Evolutionary conservation across 768 basidiomycete species (phyloP).

Genomic region (Suillus luteus): DNA sequence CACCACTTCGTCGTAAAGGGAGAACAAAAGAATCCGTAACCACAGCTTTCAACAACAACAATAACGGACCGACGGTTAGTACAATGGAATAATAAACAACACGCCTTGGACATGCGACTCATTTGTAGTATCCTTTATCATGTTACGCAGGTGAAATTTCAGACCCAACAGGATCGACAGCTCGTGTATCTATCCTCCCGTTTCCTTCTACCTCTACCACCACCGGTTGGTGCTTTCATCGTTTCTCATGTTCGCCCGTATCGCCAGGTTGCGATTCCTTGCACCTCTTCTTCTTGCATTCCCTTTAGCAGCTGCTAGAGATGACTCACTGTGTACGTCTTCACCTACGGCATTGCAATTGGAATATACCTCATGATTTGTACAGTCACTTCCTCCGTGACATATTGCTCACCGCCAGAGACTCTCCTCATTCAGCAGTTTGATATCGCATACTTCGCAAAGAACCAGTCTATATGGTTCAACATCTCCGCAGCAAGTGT

Average conservation of each 20-base stretch:
- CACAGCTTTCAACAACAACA: slow-evolving; percentile 35
- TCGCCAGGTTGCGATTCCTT: slow-evolving; percentile 77
- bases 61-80: slow-evolving; percentile 24
- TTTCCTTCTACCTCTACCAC: slow-evolving; percentile 12
- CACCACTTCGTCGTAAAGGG: not conserved
- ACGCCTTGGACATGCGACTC: slow-evolving; percentile 30
- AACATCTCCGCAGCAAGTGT: slow-evolving; percentile 87
- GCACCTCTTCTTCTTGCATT: slow-evolving; percentile 42
- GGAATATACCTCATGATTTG: slow-evolving; percentile 10
- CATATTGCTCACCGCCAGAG: slow-evolving; percentile 82
- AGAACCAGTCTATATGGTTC: slow-evolving; percentile 77
- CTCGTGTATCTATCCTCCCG: slow-evolving; percentile 28
- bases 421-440: slow-evolving; percentile 79
- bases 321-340: slow-evolving; percentile 63
- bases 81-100: slow-evolving; percentile 32
- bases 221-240: slow-evolving; percentile 20
- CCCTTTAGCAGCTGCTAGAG: slow-evolving; percentile 46
- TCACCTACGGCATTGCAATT: slow-evolving; percentile 10
- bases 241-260: slow-evolving; percentile 58
- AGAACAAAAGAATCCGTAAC: slow-evolving; percentile 25
- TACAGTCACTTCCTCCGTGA: slow-evolving; percentile 83
- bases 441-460: slow-evolving; percentile 68
- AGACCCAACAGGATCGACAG: slow-evolving; percentile 24
- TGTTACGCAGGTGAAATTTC: slow-evolving; percentile 10
- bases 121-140: slow-evolving; percentile 27